Base-by-base conservation (phyloP, 2,329 filamentous ascomycete species). In the Exutisphaerella laricina region DNA sequence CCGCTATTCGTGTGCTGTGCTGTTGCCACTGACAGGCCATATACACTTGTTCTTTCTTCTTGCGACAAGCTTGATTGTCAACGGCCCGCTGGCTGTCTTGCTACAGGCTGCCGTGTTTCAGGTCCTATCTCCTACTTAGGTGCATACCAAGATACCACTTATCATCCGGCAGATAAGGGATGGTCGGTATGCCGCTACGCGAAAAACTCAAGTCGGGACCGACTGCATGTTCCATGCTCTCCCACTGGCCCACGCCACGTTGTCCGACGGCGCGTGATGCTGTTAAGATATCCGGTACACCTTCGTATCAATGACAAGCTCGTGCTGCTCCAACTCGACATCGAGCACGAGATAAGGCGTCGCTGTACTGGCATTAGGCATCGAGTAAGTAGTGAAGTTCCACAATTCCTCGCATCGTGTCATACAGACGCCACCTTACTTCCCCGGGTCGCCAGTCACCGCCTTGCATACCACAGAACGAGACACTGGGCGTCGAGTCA, bases 321-420 rank as follows among this genome's bases (percentile, higher is more conserved):
- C 9, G 18, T 30, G n/a, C 37, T 45, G 33, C 32, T 33, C 39
- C 20, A 41, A 22, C 33, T 48, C 45, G 16, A 50, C 31, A 31
- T 50, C 48, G 17, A 50, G 44, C 14, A 48, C 36, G 7, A 50
- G 41, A 25, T 46, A 46, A 13, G 50, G 47, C 16, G 45, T 12
- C 17, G 38, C 32, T 17, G 37, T 41, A 31, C 48, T 47, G 7
- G 23, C 43, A 6, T 37, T n/a, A 14, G 50, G 38, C 48, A 53
- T 50, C 14, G 39, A 21, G 36, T 50, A 53, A 2, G 50, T 46
- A 2, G 50, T 46, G 31, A 53, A 44, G 28, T 50, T 53, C 47
- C 47, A 46, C 5, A 50, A 18, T 20, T 53, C 50, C 13, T 21
- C 26, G 37, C 18, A n/a, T 12, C 23, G 26, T 14, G 41, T 29